Evolutionary conservation across 2,329 filamentous ascomycete genomes (phyloP).

Genomic region (Samsoniella hepiali): DNA sequence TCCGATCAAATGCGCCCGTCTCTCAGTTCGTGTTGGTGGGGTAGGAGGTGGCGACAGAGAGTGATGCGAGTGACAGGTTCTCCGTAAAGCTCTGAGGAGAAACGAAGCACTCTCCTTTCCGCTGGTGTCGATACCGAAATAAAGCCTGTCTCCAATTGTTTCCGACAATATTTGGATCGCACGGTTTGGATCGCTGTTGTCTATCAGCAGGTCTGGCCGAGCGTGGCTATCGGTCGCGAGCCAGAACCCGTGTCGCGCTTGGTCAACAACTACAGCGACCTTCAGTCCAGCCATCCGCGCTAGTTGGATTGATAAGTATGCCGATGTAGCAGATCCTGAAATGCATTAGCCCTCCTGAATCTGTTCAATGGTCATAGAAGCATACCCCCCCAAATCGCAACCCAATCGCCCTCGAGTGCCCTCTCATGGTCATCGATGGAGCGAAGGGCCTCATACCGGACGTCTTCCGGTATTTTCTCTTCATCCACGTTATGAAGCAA

Average conservation of each 20-base stretch:
- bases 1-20: conserved; percentile 57
- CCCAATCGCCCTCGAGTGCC: conserved; percentile 61
- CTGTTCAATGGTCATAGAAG: background rate
- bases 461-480: conserved; percentile 55
- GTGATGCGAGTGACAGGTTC: background rate
- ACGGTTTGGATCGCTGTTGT: conserved; percentile 62
- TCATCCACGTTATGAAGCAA: conserved; percentile 46
- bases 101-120: conserved; percentile 61
- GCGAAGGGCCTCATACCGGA: conserved; percentile 59
- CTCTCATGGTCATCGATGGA: conserved; percentile 51
- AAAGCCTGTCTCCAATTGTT: conserved; percentile 54
- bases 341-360: conserved; percentile 18
- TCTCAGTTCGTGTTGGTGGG: conserved; percentile 27
- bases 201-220: conserved; percentile 62
- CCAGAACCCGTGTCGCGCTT: conserved; percentile 60
- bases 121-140: conserved; percentile 67
- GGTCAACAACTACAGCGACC: conserved; percentile 65
- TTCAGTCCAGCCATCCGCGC: conserved; percentile 63
- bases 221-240: conserved; percentile 45
- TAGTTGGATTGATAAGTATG: conserved; percentile 63
- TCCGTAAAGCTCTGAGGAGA: conserved; percentile 50
- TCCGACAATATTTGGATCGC: conserved; percentile 62
- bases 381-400: conserved; percentile 70
- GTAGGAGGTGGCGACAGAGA: conserved; percentile 38
- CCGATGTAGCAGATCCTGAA: conserved; percentile 65